Base-by-base conservation (phyloP, 805 yeast genomes). In the Saturnispora kantuleensis region DNA sequence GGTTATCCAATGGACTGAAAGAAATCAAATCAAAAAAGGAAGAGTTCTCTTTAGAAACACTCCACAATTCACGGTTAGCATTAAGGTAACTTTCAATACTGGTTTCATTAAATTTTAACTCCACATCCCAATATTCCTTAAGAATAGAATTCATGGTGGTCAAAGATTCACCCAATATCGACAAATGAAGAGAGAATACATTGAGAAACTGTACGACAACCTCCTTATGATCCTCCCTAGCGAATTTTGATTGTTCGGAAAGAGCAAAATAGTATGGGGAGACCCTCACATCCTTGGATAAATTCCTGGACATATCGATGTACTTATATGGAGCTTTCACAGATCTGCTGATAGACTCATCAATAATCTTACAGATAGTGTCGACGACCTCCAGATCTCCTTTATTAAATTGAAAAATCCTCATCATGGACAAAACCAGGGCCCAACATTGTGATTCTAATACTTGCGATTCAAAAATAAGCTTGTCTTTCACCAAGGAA, bases 271-370 rank as follows among this genome's bases (percentile, higher is more conserved):
- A 52, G 41, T 81, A 70, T 0, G 87, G 84, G 47, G 87, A 78
- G 4, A 50, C 36, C 32, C 42, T 55, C 29, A 38, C 55, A 12
- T 30, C 38, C 15, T 13, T 39, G 11, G 30, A 41, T 11, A 18
- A 16, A 10, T 21, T 41, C 16, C 5, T 48, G 13, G 36, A 77
- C 69, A 60, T 49, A 56, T 90, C 97, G 43, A 86, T 72, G 53
- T 88, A 90, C 56, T 84, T 87, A 64, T 83, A 93, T 0, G 97
- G 97, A 0, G 87, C 63, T 49, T 76, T 72, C 32, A 81, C 72
- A 49, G 81, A 71, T 50, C 96, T 72, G 1, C 86, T 69, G 29
- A 87, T 70, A 0, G 86, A 66, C 58, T 89, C 93, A 56, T 90
- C 96, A 6, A 90, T 50, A 29, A 86, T 59, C 10, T 65, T 66